A percentile compares a stretch with the other conserved stretches of the same genome.
These are phyloP conservation scores for Paecilomyces formosus DNA, from an alignment of 2,329 filamentous ascomycete species.

Conservation along the genomic window DNA sequence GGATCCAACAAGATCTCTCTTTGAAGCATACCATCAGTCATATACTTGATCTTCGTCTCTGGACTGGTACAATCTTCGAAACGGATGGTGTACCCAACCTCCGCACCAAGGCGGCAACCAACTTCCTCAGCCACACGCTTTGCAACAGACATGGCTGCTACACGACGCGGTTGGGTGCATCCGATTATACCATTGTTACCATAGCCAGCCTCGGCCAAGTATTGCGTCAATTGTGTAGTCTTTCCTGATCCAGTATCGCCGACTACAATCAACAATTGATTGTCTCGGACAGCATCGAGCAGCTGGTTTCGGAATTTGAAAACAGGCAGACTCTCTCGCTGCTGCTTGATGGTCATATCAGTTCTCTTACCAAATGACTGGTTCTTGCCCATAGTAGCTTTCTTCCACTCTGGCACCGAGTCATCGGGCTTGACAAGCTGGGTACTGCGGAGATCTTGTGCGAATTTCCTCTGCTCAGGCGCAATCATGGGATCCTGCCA, in stretches of 20 bases:
- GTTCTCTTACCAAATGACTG: conserved; percentile 79
- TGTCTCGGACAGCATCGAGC: conserved; percentile 75
- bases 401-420: conserved; percentile 86
- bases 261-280: conserved; percentile 91
- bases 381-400: conserved; percentile 69
- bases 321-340: conserved; percentile 82
- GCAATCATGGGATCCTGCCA: conserved; percentile 97
- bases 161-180: conserved; percentile 93
- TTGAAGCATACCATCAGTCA: conserved; percentile 98
- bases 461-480: conserved; percentile 79
- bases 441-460: conserved; percentile 69
- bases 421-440: conserved; percentile 54
- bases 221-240: conserved; percentile 93
- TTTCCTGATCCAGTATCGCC: conserved; percentile 97
- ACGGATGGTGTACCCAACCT: conserved; percentile 95
- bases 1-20: conserved; percentile 91
- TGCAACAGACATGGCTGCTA: conserved; percentile 94
- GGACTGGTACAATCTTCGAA: conserved; percentile 92
- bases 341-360: conserved; percentile 87
- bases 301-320: conserved; percentile 82
- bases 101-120: conserved; percentile 79
- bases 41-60: conserved; percentile 93
- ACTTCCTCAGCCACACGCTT: conserved; percentile 96
- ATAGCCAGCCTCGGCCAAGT: conserved; percentile 86
- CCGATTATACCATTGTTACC: conserved; percentile 83